Evolutionary conservation across 805 yeast species (phyloP), one percentile per base, ranked within the genome.

Genomic region (Wickerhamiella alocasiicola): DNA sequence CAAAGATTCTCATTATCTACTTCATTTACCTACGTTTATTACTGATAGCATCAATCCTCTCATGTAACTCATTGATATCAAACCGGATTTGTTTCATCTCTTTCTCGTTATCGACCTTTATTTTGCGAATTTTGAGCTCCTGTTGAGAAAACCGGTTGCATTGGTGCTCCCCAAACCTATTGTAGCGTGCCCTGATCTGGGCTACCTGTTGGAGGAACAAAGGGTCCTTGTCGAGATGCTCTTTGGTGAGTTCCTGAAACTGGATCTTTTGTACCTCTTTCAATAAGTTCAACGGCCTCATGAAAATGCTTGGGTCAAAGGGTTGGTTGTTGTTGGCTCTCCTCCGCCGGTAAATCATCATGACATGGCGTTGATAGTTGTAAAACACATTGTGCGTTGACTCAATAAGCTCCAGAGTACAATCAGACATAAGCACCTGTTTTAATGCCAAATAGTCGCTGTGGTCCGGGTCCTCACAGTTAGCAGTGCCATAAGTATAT

Each of bases 401-500:
- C 46, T 78, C 67, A 34, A 85, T 69, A 53, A 87, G 67, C 60
- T 83, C 94, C 55, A 84, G 70, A 76, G 85, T 71, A 58, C 83
- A 78, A 18, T 91, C 78, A 64, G 91, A 76, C 60, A 85, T 67
- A 47, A 87, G 63, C 49, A 85, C 67, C 42, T 80, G 70, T 65
- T 94, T 76, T 54, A 84, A 68, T 57, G 78, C 79, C 57, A 81
- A 74, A 63, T 83, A 81, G 59, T 84, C 94, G 61, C 91, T 79
- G 56, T 82, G 93, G 44, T 67, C 64, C 53, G 82, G 93, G 60
- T 83, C 82, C 56, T 82, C 94, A 43, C 83, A 84, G 58, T 82
- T 93, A 34, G 80, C 91, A 40, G 76, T 62, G 26, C 95, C 95
- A 94, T 94, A 83, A 48, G 91, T 91, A 56, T 83, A 83, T 58